Evolutionary conservation across 805 yeast genomes (phyloP), one percentile per base, ranked within the genome.

Genomic region (Monosporozyma solicola): DNA sequence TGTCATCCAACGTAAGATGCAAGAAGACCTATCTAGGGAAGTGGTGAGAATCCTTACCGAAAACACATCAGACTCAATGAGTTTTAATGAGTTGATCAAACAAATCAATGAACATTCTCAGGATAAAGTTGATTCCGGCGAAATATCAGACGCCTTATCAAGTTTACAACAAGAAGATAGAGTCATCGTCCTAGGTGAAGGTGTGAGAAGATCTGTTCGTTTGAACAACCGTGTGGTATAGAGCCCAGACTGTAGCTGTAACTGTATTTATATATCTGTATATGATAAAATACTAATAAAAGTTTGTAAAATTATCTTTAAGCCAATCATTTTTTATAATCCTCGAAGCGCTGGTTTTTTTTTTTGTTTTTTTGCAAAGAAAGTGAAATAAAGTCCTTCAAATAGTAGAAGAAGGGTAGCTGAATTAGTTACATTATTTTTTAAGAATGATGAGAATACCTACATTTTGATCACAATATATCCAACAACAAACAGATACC

Each of bases 1-100:
- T 0, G 78, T 87, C 1, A 87, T 92, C 3, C 96, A 91, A 68
- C 77, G 96, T 68, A 78, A 82, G 61, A 67, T 84, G 66, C 84
- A 82, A 60, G 88, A 85, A 58, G 95, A 87, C 64, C 73, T 87
- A 57, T 75, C 80, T 13, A 79, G 81, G 54, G 87, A 80, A 56
- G 73, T 90, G 4, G 60, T 83, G 55, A 70, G 72, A 29, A 70
- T 82, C 41, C 67, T 89, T 13, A 82, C 79, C 33, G 79, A 74
- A 33, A 70, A 72, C 27, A 66, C 70, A 31, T 74, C 77, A 24
- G 77, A 73, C 32, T 70, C 79, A 13, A 77, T 87, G 47, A 65
- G 81, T 25, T 85, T 81, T 61, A 76, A 76, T 49, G 85, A 80
- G 16, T 71, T 90, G 59, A 71, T 80, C 33, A 74, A 78, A 45